Base-by-base conservation (phyloP, 2,329 filamentous ascomycete species). In the Triangularia verruculosa region DNA sequence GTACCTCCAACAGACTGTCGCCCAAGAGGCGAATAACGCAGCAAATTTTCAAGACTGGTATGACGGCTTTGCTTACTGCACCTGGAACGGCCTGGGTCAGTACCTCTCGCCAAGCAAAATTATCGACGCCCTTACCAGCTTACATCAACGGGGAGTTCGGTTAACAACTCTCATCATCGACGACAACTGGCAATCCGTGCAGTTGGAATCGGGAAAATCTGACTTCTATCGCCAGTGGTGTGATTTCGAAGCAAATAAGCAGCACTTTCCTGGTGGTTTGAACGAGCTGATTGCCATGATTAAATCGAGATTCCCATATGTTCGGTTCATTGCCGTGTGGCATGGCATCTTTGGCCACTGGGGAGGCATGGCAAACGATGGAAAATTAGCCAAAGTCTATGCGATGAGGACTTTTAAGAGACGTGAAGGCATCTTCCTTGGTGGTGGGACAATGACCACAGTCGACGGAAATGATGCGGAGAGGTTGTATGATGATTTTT, bases 41-140 rank as follows among this genome's bases (percentile, higher is more conserved):
- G 11, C 39, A 20, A 7, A 7, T 2, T 7, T 47, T 47, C n/a
- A 95, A 67, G 87, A 91, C 64, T 97, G 93, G 93, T 93, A 93
- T 72, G 95, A 98, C 74, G 92, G 93, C 0, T 79, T 99, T 39
- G 91, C 93, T 0, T 99, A 95, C 73, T 99, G 95, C 74, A 99
- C 95, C 0, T 99, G 95, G 95, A 99, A 98, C 72, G 90, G 88
- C 0, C 81, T 99, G 0, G 95, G 95, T 0, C 92, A 96, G 70
- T 80, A 88, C 53, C 80, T 99, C 32, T 95, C 89, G 0, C 91
- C 94, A 65, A 82, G 91, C 20, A 96, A 92, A 70, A 85, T 99
- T 13, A 80, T 93, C 12, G 76, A 86, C 47, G 92, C 93, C 1
- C 79, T 98, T 0, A 86, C 92, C 63, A 82, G 84, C 1, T 79